Conservation (phyloP, 768 basidiomycete species). For the Calocybe indica region DNA sequence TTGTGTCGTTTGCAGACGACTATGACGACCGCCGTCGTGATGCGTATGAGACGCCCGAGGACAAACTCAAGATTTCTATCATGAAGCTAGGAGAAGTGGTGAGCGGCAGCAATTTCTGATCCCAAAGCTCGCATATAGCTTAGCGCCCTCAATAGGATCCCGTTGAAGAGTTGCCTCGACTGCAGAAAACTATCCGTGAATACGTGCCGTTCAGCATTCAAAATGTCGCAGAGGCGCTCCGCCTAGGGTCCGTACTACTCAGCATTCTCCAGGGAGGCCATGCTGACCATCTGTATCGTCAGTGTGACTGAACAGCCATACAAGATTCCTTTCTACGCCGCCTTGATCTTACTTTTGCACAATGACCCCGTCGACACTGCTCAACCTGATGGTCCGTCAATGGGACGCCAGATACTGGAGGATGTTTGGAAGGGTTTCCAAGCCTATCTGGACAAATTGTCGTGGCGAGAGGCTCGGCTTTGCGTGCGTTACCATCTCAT, state of each 20-base stretch:
- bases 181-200: slow-evolving; percentile 63
- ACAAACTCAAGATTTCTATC: slow-evolving; percentile 61
- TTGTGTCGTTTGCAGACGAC: slow-evolving; percentile 43
- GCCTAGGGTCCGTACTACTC: slow-evolving; percentile 49
- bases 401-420: slow-evolving; percentile 72
- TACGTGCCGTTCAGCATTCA: slow-evolving; percentile 53
- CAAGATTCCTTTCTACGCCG: slow-evolving; percentile 88
- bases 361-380: slow-evolving; percentile 34
- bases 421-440: slow-evolving; percentile 93
- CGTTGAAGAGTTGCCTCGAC: slow-evolving; percentile 58
- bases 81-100: slow-evolving; percentile 81
- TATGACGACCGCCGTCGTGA: slow-evolving; percentile 64
- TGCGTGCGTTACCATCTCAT: slow-evolving; percentile 50
- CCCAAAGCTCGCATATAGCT: neutral
- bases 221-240: slow-evolving; percentile 67
- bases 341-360: slow-evolving; percentile 66
- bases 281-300: slow-evolving; percentile 1
- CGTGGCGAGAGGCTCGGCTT: slow-evolving; percentile 87
- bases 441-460: slow-evolving; percentile 77
- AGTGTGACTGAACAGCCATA: slow-evolving; percentile 90
- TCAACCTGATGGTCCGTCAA: slow-evolving; percentile 34
- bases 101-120: slow-evolving; percentile 21
- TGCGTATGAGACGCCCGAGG: slow-evolving; percentile 62
- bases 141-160: slow-evolving; percentile 44
- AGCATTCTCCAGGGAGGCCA: neutral